Percentiles rank a stretch among this genome's conserved stretches.
phyloP scores from a whole-genome alignment of 2,329 filamentous ascomycete genomes.

The Aspergillus jensenii region DNA sequence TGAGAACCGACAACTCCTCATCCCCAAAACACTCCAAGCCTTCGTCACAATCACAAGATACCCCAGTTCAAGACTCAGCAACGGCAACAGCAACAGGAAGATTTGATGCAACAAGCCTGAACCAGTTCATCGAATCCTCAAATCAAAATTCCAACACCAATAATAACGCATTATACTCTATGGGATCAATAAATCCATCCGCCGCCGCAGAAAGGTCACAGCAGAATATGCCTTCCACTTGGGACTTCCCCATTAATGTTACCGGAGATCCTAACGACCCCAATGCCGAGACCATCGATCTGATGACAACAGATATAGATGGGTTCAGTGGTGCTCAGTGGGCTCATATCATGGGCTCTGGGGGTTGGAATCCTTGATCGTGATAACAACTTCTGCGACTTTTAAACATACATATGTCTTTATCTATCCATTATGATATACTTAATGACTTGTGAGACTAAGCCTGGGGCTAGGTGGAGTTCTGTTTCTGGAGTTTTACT shows the following conservation, averaged over 20 bases:
- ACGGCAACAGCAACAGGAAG: neutral
- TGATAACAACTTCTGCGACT: no score
- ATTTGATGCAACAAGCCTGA: neutral
- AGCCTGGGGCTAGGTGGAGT: neutral
- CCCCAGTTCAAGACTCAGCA: neutral
- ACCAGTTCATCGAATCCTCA: slow-evolving; percentile 16
- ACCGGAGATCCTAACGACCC: slow-evolving; percentile 11
- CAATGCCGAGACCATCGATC: slow-evolving; percentile 17
- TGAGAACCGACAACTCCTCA: slow-evolving; percentile 8
- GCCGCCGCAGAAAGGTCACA: slow-evolving; percentile 18
- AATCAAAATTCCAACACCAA: slow-evolving; percentile 2
- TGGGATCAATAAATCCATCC: slow-evolving; percentile 17
- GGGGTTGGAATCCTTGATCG: slow-evolving; percentile 19
- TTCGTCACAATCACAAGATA: neutral
- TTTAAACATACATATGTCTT: neutral
- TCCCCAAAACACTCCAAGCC: slow-evolving; percentile 12
- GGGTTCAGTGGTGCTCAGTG: slow-evolving; percentile 36
- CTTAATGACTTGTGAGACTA: neutral
- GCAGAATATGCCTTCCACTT: slow-evolving; percentile 28
- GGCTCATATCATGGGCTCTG: slow-evolving; percentile 29
- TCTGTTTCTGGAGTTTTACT: neutral
- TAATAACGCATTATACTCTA: slow-evolving; percentile 16
- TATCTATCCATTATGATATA: neutral
- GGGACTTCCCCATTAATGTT: slow-evolving; percentile 26
- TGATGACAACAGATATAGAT: slow-evolving; percentile 24